Conservation (phyloP, 1,284 basidiomycete genomes). For the Trichosporon sp. region DNA sequence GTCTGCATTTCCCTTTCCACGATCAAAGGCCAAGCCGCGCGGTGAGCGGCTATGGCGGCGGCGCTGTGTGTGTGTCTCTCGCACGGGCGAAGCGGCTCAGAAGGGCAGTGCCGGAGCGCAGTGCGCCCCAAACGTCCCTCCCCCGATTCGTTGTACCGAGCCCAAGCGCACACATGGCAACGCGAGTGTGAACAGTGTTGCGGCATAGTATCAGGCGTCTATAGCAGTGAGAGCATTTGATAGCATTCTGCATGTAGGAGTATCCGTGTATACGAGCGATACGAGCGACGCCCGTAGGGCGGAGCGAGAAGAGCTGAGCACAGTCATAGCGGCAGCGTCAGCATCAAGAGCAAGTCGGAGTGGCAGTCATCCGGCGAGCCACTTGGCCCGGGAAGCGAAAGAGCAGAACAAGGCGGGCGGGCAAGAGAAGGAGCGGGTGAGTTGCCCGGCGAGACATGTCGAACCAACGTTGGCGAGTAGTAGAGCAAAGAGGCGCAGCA, state of each 20-base stretch:
- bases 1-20: background rate
- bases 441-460: too few species aligned
- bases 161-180: background rate
- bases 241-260: constrained; percentile 1
- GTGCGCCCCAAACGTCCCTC: background rate
- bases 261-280: background rate
- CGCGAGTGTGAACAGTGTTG: background rate
- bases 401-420: too few species aligned
- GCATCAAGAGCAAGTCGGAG: too few species aligned
- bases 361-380: too few species aligned
- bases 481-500: too few species aligned
- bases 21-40: background rate
- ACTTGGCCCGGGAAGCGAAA: too few species aligned
- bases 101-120: background rate
- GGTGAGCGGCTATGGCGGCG: background rate
- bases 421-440: too few species aligned
- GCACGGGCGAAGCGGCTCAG: background rate
- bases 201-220: background rate
- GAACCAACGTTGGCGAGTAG: too few species aligned
- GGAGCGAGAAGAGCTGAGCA: background rate
- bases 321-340: too few species aligned
- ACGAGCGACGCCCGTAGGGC: background rate
- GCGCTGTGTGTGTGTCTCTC: background rate
- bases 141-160: background rate
- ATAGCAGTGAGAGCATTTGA: background rate